A percentile compares a stretch with the other conserved stretches of the same genome.
phyloP scores from a whole-genome alignment of 192 early-diverging fungal species.

The Coemansia sp. region DNA sequence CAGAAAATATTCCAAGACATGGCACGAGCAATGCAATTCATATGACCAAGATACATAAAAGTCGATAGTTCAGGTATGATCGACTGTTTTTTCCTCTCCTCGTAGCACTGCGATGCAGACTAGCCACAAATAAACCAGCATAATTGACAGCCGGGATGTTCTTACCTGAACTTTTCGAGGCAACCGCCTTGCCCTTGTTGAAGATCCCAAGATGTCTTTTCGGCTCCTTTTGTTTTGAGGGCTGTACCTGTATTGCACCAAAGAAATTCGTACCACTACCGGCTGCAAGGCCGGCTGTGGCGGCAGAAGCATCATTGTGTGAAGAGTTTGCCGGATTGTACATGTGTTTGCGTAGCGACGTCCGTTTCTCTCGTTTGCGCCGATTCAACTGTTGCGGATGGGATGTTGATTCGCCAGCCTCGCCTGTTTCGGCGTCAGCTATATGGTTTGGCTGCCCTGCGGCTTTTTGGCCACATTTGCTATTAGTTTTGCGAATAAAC shows the following conservation, averaged over 20 bases:
- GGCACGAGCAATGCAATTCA: background rate
- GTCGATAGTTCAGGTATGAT: background rate
- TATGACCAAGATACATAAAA: background rate
- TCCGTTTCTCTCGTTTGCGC: slow-evolving; percentile 10
- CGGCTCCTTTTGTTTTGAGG: slow-evolving; percentile 6
- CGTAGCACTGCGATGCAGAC: background rate
- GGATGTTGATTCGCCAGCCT: background rate
- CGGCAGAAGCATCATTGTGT: background rate
- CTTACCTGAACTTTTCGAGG: slow-evolving; percentile 40
- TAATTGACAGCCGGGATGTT: background rate
- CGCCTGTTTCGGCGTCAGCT: background rate
- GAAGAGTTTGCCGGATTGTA: slow-evolving; percentile 12
- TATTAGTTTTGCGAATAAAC: slow-evolving; percentile 2
- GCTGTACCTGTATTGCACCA: slow-evolving; percentile 24
- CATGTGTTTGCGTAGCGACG: slow-evolving; percentile 25
- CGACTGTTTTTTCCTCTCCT: background rate
- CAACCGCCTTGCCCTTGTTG: slow-evolving; percentile 49
- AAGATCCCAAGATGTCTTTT: slow-evolving; percentile 38
- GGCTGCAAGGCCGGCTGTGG: background rate
- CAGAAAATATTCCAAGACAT: background rate
- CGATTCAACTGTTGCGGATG: slow-evolving; percentile 1
- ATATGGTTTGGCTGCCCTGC: background rate
- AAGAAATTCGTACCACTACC: slow-evolving; percentile 3
- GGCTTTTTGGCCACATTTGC: background rate
- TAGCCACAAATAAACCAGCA: background rate